Base-by-base conservation (phyloP, 345 rosid species). In the Erysimum cheiranthoides region DNA sequence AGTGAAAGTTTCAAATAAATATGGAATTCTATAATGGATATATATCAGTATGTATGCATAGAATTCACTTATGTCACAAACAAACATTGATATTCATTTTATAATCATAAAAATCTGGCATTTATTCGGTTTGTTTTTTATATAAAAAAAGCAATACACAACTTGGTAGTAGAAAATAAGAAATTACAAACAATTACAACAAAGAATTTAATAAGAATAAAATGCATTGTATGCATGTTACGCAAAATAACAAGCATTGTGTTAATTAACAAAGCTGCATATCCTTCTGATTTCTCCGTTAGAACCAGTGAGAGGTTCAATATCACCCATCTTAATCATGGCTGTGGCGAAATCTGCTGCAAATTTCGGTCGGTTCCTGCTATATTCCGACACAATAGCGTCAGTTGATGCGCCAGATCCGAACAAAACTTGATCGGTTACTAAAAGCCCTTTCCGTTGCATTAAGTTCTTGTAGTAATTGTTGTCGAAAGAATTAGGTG, bases 361-460 rank as follows among this genome's bases (percentile, higher is more conserved):
- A 18, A 82, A 85, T 25, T 54, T 64, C 0, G 67, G 61, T 0
- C 70, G 73, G 6, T 34, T 66, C 27, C 45, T 80, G 76, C 82
- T 78, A 50, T 80, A 80, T 18, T 78, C 76, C 1, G 43, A 39
- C 46, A 85, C 84, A 38, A 84, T 78, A 17, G 53, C 17, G 8
- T 81, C 81, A 1, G 90, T 82, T 4, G 84, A 77, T 3, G 85
- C 83, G 2, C 84, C 86, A 2, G 79, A 61, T 17, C 73, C 67
- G 68, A 79, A 79, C 13, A 87, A 76, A 17, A 75, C 82, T 54
- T 86, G 88, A 56, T 89, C 89, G 0, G 82, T 74, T 9, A 21
- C 57, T 2, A 86, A 78, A n/a, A 86, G 85, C 53, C 93, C 86
- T 66, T 83, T 81, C 81, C 68, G 81, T 31, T 76, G 83, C 71